These are phyloP conservation scores for Aspergillus sclerotiicarbonarius DNA, from an alignment of 495 filamentous ascomycete species.

Conservation along the genomic window DNA sequence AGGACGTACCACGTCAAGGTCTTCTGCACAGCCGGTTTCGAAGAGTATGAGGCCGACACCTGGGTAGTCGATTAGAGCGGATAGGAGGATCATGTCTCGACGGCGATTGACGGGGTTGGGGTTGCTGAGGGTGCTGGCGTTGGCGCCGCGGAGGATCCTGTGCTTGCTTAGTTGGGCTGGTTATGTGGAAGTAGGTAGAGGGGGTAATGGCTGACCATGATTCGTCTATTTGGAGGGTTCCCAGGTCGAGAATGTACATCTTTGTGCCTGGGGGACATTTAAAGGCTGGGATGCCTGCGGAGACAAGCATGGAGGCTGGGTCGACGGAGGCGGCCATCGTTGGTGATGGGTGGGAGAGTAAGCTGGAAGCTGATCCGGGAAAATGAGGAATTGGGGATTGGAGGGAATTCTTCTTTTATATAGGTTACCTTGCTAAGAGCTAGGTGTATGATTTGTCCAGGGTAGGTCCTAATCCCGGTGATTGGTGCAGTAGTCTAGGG, in stretches of 20 bases:
- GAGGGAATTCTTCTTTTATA: too few species aligned
- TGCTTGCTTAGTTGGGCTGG: background rate
- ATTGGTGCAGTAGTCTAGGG: background rate
- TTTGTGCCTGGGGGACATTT: slow-evolving; percentile 3
- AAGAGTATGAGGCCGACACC: slow-evolving; percentile 49
- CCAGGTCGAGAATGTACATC: slow-evolving; percentile 4
- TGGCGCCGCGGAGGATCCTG: slow-evolving; percentile 29
- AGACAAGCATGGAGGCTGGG: slow-evolving; percentile 2
- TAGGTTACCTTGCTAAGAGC: too few species aligned
- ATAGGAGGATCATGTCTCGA: slow-evolving; percentile 41
- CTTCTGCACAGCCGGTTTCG: slow-evolving; percentile 51
- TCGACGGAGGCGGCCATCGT: background rate
- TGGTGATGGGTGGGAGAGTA: background rate
- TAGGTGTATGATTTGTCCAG: too few species aligned
- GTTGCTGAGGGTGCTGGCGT: slow-evolving; percentile 25
- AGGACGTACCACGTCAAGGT: slow-evolving; percentile 34
- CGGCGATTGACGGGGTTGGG: slow-evolving; percentile 33
- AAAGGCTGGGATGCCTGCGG: slow-evolving; percentile 1
- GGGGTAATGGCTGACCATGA: background rate
- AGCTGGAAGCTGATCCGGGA: too few species aligned
- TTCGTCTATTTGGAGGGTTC: background rate
- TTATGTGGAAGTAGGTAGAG: background rate
- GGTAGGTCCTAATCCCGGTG: too few species aligned
- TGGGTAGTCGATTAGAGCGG: slow-evolving; percentile 51
- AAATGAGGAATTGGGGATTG: too few species aligned